phyloP scores from a whole-genome alignment of 148 eudicot genomes.

The Amaranthus hypochondriacus region DNA sequence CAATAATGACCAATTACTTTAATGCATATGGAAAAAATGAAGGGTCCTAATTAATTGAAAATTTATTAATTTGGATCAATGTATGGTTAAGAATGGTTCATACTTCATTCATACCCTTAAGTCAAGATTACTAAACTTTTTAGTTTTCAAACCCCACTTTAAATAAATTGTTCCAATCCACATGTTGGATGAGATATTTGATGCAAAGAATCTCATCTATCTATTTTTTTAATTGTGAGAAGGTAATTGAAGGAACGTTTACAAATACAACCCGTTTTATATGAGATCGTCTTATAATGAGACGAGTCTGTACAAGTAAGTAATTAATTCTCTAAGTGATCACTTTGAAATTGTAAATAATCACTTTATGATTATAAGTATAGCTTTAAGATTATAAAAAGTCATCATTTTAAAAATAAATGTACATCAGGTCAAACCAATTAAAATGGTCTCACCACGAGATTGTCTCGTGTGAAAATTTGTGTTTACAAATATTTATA shows the following conservation, averaged over 20 bases:
- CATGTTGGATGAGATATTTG: slow-evolving; percentile 11
- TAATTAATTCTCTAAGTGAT: too few species aligned
- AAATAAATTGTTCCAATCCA: slow-evolving; percentile 17
- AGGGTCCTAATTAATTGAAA: background rate
- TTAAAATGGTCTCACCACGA: too few species aligned
- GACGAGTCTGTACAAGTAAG: too few species aligned
- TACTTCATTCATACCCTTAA: background rate
- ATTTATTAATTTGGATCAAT: background rate
- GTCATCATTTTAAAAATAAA: too few species aligned
- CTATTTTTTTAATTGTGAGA: background rate
- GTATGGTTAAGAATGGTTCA: slow-evolving; percentile 15
- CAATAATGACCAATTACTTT: slow-evolving; percentile 12
- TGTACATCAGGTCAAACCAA: too few species aligned
- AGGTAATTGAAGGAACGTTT: background rate
- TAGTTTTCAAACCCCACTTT: slow-evolving; percentile 8
- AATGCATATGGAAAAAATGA: background rate
- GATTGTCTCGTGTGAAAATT: too few species aligned
- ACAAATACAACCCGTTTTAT: too few species aligned
- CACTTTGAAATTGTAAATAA: too few species aligned
- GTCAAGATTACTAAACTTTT: slow-evolving; percentile 5
- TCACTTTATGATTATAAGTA: too few species aligned
- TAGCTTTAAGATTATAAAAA: too few species aligned
- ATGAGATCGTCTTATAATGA: too few species aligned
- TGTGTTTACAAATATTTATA: too few species aligned
- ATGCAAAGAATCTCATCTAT: background rate